Percentiles rank a stretch among this genome's conserved stretches.
Evolutionary conservation across 441 rosid species (phyloP).

Genomic region (Gossypium laxum): DNA sequence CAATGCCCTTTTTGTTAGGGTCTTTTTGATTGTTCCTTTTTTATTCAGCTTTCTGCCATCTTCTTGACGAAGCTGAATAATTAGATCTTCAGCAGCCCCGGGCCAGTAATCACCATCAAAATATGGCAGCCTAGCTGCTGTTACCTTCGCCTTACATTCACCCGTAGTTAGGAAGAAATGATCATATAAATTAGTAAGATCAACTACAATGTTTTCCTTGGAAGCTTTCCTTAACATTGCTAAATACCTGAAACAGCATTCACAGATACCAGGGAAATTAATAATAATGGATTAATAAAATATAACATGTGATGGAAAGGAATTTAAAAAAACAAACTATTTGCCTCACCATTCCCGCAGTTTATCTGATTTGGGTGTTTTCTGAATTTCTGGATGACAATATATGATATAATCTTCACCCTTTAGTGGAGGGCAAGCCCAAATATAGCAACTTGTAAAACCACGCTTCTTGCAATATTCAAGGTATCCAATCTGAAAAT

Average conservation of each 20-base stretch:
- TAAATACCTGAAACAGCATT: slow-evolving; percentile 58
- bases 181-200: slow-evolving; percentile 80
- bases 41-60: slow-evolving; percentile 87
- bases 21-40: slow-evolving; percentile 77
- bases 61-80: slow-evolving; percentile 87
- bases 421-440: slow-evolving; percentile 99
- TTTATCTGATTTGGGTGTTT: slow-evolving; percentile 97
- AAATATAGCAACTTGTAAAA: slow-evolving; percentile 96
- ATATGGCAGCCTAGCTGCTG: slow-evolving; percentile 97
- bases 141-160: slow-evolving; percentile 85
- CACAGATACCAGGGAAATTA: slow-evolving; percentile 5
- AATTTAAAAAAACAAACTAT: not conserved
- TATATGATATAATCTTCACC: slow-evolving; percentile 97
- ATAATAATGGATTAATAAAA: not conserved
- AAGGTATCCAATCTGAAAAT: slow-evolving; percentile 81
- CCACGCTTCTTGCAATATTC: slow-evolving; percentile 98
- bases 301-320: not conserved
- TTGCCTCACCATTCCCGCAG: slow-evolving; percentile 83
- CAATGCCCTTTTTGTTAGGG: slow-evolving; percentile 83
- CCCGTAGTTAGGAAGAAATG: slow-evolving; percentile 79
- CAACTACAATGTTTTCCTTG: slow-evolving; percentile 80
- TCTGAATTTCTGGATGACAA: slow-evolving; percentile 99
- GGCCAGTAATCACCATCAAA: slow-evolving; percentile 99
- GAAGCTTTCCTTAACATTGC: slow-evolving; percentile 81
- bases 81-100: slow-evolving; percentile 96